These are phyloP conservation scores for Blastobotrys parvus DNA, from an alignment of 805 yeast species.

Conservation along the genomic window DNA sequence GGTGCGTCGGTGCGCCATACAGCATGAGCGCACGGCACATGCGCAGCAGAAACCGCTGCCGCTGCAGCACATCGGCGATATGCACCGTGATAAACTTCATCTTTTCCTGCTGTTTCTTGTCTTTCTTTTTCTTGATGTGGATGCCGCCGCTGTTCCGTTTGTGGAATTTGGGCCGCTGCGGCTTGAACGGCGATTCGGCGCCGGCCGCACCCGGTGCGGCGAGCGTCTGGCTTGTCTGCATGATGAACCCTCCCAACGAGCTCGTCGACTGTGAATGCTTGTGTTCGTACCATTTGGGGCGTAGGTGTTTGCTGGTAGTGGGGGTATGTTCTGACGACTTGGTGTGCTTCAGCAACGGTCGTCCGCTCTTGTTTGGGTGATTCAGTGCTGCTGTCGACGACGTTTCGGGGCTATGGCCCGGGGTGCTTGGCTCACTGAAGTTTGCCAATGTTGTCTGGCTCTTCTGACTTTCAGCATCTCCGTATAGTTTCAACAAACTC, in stretches of 20 bases:
- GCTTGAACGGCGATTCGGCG: neutral
- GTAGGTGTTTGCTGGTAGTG: slow-evolving; percentile 1
- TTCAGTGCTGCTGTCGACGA: neutral
- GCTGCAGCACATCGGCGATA: slow-evolving; percentile 78
- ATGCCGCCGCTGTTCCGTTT: slow-evolving; percentile 2
- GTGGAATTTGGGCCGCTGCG: slow-evolving; percentile 4
- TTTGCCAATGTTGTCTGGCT: neutral
- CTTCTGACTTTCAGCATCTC: slow-evolving; percentile 15
- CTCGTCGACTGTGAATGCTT: slow-evolving; percentile 14
- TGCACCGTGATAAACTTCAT: slow-evolving; percentile 69
- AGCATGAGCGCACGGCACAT: slow-evolving; percentile 87
- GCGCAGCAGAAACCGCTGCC: slow-evolving; percentile 77
- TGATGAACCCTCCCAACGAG: slow-evolving; percentile 21
- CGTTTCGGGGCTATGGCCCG: neutral
- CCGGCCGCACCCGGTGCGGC: slow-evolving; percentile 12
- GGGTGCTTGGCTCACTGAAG: neutral
- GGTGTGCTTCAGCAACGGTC: neutral
- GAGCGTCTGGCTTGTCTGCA: slow-evolving; percentile 17
- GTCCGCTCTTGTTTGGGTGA: neutral
- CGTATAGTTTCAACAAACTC: slow-evolving; percentile 61
- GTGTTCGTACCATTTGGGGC: slow-evolving; percentile 28
- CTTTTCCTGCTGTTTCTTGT: slow-evolving; percentile 34
- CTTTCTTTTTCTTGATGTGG: slow-evolving; percentile 6
- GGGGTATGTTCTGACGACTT: neutral
- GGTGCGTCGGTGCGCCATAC: slow-evolving; percentile 93